Base-by-base conservation (phyloP, 23 red algal genomes). In the Gracilaria vermiculophylla region DNA sequence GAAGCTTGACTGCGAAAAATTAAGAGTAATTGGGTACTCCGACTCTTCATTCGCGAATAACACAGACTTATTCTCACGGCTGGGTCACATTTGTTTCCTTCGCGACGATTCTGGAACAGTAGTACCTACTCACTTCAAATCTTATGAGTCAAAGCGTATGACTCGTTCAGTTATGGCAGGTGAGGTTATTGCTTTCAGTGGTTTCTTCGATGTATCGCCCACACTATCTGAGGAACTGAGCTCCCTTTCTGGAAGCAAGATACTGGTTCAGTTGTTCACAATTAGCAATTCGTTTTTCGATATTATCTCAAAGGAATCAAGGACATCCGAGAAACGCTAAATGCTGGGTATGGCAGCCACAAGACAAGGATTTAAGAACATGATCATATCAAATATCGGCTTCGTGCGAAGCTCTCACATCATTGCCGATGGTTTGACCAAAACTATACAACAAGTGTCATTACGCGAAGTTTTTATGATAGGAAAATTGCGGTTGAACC, bases 31-130 rank as follows among this genome's bases (percentile, higher is more conserved):
- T 17, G 83, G 83, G 1, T 88, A 31, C 0, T 88, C 65, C 4
- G 83, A 88, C 55, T 57, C 83, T 19, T 75, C 65, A n/a, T 88
- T 88, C 31, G 83, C 83, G 27, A 75, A 88, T 51, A 88, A 74
- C 19, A 23, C 9, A 19, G 65, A 88, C 47, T 29, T 77, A 0
- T 77, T 69, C 4, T 71, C 69, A 35, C 83, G 77, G 6, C 51
- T 88, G 12, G 66, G 65, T 10, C 49, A 64, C 47, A 88, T 88
- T 42, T n/a, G 24, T 8, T 77, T 76, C 52, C 37, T 88, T 62
- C 48, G 31, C 44, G 62, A 76, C 41, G 23, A 8, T 11, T 23
- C 65, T 58, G 69, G 52, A 29, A 41, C 32, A 2, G 48, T 53
- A 21, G 33, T 77, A 28, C 65, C 64, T 2, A 58, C 77, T 23